phyloP scores from a whole-genome alignment of 2,329 filamentous ascomycete species.

The Chaetothyriales sp. region DNA sequence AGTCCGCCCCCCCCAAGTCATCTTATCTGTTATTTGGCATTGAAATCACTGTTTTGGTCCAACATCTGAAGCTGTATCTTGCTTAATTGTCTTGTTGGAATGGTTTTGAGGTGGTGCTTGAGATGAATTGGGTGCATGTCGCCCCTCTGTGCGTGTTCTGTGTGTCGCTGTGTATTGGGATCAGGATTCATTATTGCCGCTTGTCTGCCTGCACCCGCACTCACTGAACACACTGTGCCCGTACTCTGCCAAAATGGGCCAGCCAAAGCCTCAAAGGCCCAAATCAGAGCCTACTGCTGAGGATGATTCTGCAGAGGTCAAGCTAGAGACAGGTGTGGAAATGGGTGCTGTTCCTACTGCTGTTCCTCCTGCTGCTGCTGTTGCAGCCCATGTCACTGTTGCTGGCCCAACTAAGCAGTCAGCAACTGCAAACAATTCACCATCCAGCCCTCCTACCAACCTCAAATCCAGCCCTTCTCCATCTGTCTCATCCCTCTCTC shows the following conservation, averaged over 20 bases:
- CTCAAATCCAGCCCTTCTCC: conserved; percentile 14
- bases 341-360: conserved; percentile 8
- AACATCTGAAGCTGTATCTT: neutral
- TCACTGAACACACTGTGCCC: neutral
- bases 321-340: conserved; percentile 12
- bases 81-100: neutral
- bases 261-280: conserved; percentile 4
- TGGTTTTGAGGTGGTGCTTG: neutral
- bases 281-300: conserved; percentile 8
- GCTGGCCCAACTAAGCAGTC: conserved; percentile 6
- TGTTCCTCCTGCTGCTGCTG: neutral
- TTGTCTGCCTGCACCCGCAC: neutral
- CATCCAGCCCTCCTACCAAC: conserved; percentile 7
- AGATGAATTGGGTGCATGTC: neutral
- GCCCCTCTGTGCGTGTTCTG: neutral
- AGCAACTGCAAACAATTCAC: conserved; percentile 10
- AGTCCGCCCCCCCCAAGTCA: no score
- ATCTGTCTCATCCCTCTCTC: conserved; percentile 6
- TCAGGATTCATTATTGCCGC: neutral
- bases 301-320: conserved; percentile 10
- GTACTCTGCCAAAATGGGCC: conserved; percentile 7
- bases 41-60: neutral
- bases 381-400: conserved; percentile 5
- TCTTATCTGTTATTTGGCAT: neutral
- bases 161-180: neutral